Conservation (phyloP, 1,284 basidiomycete genomes). For the Flammula alnicola region DNA sequence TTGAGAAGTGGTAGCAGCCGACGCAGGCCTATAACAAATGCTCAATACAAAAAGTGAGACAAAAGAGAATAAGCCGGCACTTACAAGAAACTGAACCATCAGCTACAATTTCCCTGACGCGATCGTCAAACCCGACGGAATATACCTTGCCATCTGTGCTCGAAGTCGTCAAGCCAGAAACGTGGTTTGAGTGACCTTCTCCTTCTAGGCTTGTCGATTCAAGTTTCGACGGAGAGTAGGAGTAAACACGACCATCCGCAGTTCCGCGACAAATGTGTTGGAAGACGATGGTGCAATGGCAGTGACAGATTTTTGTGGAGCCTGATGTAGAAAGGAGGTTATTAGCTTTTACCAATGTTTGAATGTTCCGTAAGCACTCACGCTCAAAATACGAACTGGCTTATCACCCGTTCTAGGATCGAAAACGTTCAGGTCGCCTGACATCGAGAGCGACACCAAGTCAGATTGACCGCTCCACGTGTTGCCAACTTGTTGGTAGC, state of each 20-base stretch:
- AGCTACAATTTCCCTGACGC: slow-evolving; percentile 66
- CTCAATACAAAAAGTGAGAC: slow-evolving; percentile 8
- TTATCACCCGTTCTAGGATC: slow-evolving; percentile 73
- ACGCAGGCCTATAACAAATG: slow-evolving; percentile 45
- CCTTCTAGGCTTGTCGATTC: slow-evolving; percentile 62
- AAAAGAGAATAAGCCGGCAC: slow-evolving; percentile 30
- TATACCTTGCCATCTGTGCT: slow-evolving; percentile 57
- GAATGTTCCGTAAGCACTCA: slow-evolving; percentile 31
- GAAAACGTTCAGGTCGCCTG: slow-evolving; percentile 85
- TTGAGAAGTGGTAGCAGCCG: slow-evolving; percentile 61
- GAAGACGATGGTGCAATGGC: slow-evolving; percentile 53
- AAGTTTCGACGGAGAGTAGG: slow-evolving; percentile 55
- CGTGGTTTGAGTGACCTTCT: slow-evolving; percentile 70
- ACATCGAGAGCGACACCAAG: slow-evolving; percentile 86
- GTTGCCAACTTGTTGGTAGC: slow-evolving; percentile 88
- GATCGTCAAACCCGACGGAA: slow-evolving; percentile 84
- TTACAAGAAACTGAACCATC: slow-evolving; percentile 59
- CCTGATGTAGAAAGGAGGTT: slow-evolving; percentile 44
- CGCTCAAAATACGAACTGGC: slow-evolving; percentile 66
- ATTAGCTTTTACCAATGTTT: neutral
- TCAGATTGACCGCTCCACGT: slow-evolving; percentile 76
- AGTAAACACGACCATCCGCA: slow-evolving; percentile 81
- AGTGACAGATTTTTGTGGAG: slow-evolving; percentile 82
- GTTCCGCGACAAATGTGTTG: slow-evolving; percentile 82
- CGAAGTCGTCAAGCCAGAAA: slow-evolving; percentile 67